Base-by-base conservation (phyloP, 495 filamentous ascomycete species). In the Xylaria nigripes region DNA sequence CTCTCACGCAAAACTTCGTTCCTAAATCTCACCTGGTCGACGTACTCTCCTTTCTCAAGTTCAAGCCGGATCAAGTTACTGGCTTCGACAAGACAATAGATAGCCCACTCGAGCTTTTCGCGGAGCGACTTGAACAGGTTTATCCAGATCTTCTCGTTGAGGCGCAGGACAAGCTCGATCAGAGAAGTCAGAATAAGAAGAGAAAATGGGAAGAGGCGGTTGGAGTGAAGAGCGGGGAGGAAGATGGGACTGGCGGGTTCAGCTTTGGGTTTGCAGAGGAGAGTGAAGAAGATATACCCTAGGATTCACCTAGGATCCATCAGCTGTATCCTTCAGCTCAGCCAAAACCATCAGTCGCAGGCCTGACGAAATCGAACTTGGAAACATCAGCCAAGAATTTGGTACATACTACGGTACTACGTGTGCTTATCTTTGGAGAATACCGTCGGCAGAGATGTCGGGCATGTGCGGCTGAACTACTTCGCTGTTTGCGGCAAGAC, bases 1-100 rank as follows among this genome's bases (percentile, higher is more conserved):
- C 93, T 16, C 81, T 98, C 47, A 98, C 93, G 12, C 92, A 97
- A 61, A 98, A 98, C 66, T 97, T 98, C 65, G 86, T 97, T 7
- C 92, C 93, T 0, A 77, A 80, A 44, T 79, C 79, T 15, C 88
- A 90, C 62, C 72, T 98, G 5, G 64, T 72, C 10, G 80, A 85
- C 30, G 90, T 88, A 0, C 68, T 98, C 54, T 82, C 83, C 13
- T 98, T 98, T 65, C 67, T 98, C 59, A 80, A 76, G 45, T 84
- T 94, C 66, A 89, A 91, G 66, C 70, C 85, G 6, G 84, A 90
- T 25, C 89, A 94, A 56, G 82, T 96, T 8, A 90, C 87, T 22
- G 93, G 93, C 0, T 98, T 98, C 64, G 76, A 80, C 38, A 81
- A 81, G 32, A 79, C 86, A 32, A 78, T 96, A 0, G 66, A 71